Conservation (phyloP, 768 basidiomycete species). For the Mycena leptocephala region DNA sequence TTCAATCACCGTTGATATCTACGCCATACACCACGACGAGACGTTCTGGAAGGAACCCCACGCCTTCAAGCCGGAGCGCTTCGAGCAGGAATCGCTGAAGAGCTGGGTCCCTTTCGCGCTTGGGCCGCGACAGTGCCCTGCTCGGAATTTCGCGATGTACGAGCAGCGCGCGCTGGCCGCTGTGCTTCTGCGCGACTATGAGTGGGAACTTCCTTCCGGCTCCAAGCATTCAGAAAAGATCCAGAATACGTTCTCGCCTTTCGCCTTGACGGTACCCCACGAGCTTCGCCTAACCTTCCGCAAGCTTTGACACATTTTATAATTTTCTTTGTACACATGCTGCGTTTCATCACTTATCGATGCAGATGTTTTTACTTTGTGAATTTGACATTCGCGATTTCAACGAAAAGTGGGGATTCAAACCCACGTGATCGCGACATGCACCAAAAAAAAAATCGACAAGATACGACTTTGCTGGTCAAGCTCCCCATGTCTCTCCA, state of each 20-base stretch:
- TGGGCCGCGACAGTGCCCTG: constrained; percentile 53
- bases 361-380: too few relatives aligned
- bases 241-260: constrained; percentile 21
- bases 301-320: not conserved
- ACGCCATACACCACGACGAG: constrained; percentile 48
- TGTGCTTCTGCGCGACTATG: constrained; percentile 13
- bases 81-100: constrained; percentile 33
- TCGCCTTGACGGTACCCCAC: constrained; percentile 18
- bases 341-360: too few relatives aligned
- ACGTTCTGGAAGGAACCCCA: constrained; percentile 47
- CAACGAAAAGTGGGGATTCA: too few relatives aligned
- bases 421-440: not conserved
- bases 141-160: constrained; percentile 36
- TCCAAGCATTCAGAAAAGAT: constrained; percentile 1
- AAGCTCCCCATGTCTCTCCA: too few relatives aligned
- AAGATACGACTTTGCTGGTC: too few relatives aligned
- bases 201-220: constrained; percentile 13
- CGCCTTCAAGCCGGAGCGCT: constrained; percentile 51
- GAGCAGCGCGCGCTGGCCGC: constrained; percentile 25
- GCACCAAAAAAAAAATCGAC: too few relatives aligned
- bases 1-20: constrained; percentile 52
- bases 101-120: constrained; percentile 48
- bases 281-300: constrained; percentile 16
- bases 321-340: too few relatives aligned
- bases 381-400: too few relatives aligned